A percentile compares a stretch with the other conserved stretches of the same genome.
phyloP scores from a whole-genome alignment of 495 filamentous ascomycete genomes.

The Letharia columbiana region DNA sequence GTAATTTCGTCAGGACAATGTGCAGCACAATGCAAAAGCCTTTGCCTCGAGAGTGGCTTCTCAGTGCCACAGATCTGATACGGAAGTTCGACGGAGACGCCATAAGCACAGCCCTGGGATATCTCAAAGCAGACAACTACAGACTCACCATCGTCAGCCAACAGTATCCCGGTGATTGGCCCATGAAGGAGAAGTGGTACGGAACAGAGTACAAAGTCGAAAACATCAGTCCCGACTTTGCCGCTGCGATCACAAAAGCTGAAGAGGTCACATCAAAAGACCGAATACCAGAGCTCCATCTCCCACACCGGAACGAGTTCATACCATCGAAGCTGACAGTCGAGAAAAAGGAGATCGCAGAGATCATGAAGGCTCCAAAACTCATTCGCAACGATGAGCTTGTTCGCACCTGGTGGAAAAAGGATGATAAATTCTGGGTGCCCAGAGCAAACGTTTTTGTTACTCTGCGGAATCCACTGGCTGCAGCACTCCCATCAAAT shows the following conservation, averaged over 20 bases:
- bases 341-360: constrained; percentile 78
- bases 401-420: constrained; percentile 93
- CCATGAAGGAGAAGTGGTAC: constrained; percentile 93
- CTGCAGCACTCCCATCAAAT: constrained; percentile 67
- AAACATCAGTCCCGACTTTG: constrained; percentile 68
- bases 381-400: constrained; percentile 81
- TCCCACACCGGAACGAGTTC: constrained; percentile 92
- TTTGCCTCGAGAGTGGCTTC: constrained; percentile 72
- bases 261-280: constrained; percentile 45
- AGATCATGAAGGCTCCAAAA: constrained; percentile 65
- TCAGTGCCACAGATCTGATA: constrained; percentile 65
- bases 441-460: constrained; percentile 84
- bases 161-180: constrained; percentile 74
- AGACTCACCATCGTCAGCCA: constrained; percentile 71
- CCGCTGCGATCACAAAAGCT: constrained; percentile 58
- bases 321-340: constrained; percentile 91
- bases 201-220: constrained; percentile 87
- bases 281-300: constrained; percentile 63
- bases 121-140: constrained; percentile 84
- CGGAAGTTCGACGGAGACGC: constrained; percentile 66
- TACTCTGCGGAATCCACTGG: constrained; percentile 68
- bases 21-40: constrained; percentile 85
- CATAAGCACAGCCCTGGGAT: constrained; percentile 67
- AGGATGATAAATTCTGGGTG: constrained; percentile 98
- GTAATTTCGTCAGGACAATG: constrained; percentile 74